Percentiles rank a stretch among this genome's conserved stretches.
phyloP scores from a whole-genome alignment of 768 basidiomycete species.

The Tephrocybe sp. region DNA sequence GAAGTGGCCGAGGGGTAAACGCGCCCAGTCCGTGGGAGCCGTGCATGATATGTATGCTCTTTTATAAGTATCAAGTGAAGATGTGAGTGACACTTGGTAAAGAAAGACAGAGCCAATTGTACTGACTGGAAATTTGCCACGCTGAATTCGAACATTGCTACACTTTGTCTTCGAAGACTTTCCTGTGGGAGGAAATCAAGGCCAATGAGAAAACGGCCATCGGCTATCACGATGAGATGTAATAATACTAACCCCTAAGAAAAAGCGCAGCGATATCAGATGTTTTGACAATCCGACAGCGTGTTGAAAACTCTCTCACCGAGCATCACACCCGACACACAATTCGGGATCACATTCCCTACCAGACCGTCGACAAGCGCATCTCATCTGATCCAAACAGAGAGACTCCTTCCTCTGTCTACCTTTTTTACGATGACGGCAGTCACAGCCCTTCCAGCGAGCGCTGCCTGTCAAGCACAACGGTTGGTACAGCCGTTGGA shows the following conservation, averaged over 20 bases:
- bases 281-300: background rate
- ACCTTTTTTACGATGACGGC: constrained; percentile 23
- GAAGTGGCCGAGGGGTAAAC: constrained; percentile 30
- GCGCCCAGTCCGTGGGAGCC: constrained; percentile 44
- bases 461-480: constrained; percentile 37
- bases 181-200: constrained; percentile 10
- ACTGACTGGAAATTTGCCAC: constrained; percentile 18
- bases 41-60: constrained; percentile 35
- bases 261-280: background rate
- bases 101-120: no score
- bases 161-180: constrained; percentile 12
- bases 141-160: constrained; percentile 19
- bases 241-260: constrained; percentile 16
- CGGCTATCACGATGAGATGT: no score
- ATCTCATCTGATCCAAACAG: constrained; percentile 22
- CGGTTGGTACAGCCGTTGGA: no score
- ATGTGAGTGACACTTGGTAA: no score
- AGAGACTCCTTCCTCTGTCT: constrained; percentile 9
- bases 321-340: constrained; percentile 43
- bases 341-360: constrained; percentile 56
- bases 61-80: no score
- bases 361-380: constrained; percentile 30
- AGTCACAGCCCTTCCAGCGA: constrained; percentile 42
- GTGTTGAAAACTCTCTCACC: constrained; percentile 23
- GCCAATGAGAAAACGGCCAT: background rate